Base-by-base conservation (phyloP, 2,329 filamentous ascomycete genomes). In the Fusarium verticillioides region DNA sequence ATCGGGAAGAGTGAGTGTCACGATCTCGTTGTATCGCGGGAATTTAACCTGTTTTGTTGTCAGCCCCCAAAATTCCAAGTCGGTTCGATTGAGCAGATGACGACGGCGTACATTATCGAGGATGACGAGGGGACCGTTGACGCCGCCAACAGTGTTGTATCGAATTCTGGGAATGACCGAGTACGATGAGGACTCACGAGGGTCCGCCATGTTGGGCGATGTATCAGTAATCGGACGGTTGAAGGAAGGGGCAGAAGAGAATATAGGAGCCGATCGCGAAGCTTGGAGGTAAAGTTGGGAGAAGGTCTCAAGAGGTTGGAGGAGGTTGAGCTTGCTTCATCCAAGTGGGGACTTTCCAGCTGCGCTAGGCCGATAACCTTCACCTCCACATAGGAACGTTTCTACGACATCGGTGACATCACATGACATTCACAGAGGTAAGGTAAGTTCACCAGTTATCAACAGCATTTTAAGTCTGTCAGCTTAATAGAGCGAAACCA, bases 91-190 rank as follows among this genome's bases (percentile, higher is more conserved):
- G 32, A 42, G 52, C 16, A 16, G 21, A 58, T 64, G 56, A 66
- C 59, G 58, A 70, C 58, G 34, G 66, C 58, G 32, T 56, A 97
- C 96, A 90, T 97, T 97, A 83, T 98, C 96, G 77, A 99, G 90
- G 81, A 99, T 96, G 82, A 99, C 96, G 84, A 99, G 90, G 79
- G 96, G 96, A 68, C 96, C 96, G 86, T 99, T 99, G 85, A 99
- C 92, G 87, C 96, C 96, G 81, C 95, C 94, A 82, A 99, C 95
- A 79, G 96, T 99, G 88, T 99, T 99, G 91, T 99, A 99, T 80
- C 93, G 92, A 85, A 98, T 84, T 79, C 88, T 85, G 68, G 89
- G 89, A 76, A 86, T 82, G 78, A 90, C 84, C 72, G 87, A 89
- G 83, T 90, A 90, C 73, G 88, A 89, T 68, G 87, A 88, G 72